Evolutionary conservation across 305 asterid genomes (phyloP), one percentile per base, ranked within the genome.

Genomic region (Striga hermonthica): DNA sequence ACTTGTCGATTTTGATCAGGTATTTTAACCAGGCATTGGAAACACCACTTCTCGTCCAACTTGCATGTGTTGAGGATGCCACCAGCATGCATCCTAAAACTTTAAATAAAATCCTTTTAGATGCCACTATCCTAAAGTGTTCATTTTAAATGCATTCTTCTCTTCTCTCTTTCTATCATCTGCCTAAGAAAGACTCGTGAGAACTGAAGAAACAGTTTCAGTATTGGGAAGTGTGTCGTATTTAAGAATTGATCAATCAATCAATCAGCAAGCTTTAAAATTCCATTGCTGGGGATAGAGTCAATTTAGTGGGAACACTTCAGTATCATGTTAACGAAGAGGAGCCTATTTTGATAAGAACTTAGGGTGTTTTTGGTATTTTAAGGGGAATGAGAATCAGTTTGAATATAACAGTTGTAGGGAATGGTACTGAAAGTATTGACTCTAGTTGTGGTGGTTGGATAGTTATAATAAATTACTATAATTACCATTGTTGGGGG

Each of bases 1-100:
- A 11, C 97, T 93, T 62, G 92, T 93, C 40, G 99, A 93, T 81
- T 93, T 93, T 72, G 99, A 93, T 78, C 96, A 90, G 97, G 98
- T 93, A 60, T 14, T 43, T 70, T 60, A 12, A 53, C 22, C 55
- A 22, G 31, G 31, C 31, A 22, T 22, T 22, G 31, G 31, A 2
- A 22, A 22, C 31, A 22, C 31, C 31, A 22, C 31, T 22, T 22
- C 31, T 22, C 31, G 31, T 22, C 31, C 31, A 22, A 22, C 31
- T 22, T 22, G 31, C 31, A 22, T 22, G 31, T 22, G 31, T 22
- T 22, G 31, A 22, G 31, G 31, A 22, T 22, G 31, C 31, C 31
- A 22, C 31, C 31, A 22, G 31, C 31, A 22, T 22, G 1, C 31
- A 22, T 22, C 31, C 31, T 22, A 22, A 22, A 22, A 22, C 31